Evolutionary conservation across 1,139 yeast species (phyloP), one percentile per base, ranked within the genome.

Genomic region (Pichia sp.): DNA sequence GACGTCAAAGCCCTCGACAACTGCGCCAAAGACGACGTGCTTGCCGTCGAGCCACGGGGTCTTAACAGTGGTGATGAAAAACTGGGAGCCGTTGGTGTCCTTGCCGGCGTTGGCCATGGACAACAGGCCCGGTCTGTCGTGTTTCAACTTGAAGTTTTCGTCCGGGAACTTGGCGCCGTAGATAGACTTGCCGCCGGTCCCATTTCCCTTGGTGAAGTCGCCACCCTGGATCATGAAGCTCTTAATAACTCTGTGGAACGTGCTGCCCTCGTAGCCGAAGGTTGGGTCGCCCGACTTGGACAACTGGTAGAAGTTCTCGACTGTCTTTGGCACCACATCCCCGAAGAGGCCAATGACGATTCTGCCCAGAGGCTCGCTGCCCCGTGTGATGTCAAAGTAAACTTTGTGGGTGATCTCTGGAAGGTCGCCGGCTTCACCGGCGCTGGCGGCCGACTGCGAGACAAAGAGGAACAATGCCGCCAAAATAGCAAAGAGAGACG

Each of bases 321-420:
- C 83, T 16, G 85, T 81, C 64, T 77, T 80, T 56, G 85, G 85
- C 34, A 79, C 84, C 54, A 80, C 79, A 7, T 76, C 73, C 41
- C 85, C 85, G 63, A 79, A 81, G 59, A 81, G 73, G 1, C 85
- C 85, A 68, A 81, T 73, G 60, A 79, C 79, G 63, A 81, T 74
- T 67, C 81, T 74, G 44, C 85, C 85, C 58, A 81, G 70, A 38
- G 78, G 74, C 68, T 82, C 75, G 54, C 87, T 96, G 59, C 89
- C 96, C 67, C 88, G 90, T 59, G 85, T 79, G 61, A 93, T 77
- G 67, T 93, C 98, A 64, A 93, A 90, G 74, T 75, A 93, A 40
- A 93, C 97, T 72, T 84, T 85, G 71, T 80, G 76, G 62, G 93
- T 86, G 67, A 86, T 70, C 50, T 77, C 78, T 46, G 89, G 87